Percentiles rank a stretch among this genome's conserved stretches.
These are phyloP conservation scores for Kwoniella pini DNA, from an alignment of 768 basidiomycete genomes.

Conservation along the genomic window DNA sequence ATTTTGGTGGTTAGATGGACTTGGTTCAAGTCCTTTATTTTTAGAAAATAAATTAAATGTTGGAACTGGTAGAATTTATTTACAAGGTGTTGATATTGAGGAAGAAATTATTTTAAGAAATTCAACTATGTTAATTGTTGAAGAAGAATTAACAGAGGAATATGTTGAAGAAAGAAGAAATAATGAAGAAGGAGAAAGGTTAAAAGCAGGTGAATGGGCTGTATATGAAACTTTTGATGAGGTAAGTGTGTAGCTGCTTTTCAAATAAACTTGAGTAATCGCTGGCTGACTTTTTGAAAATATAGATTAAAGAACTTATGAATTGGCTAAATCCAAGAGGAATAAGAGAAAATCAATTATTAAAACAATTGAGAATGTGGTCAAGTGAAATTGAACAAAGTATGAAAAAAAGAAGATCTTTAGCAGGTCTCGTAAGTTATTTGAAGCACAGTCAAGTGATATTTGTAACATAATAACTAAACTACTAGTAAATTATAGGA, in stretches of 20 bases:
- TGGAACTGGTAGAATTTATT: conserved; percentile 83
- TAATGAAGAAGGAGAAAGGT: conserved; percentile 79
- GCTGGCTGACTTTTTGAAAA: neutral
- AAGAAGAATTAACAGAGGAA: conserved; percentile 61
- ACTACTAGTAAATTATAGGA: conserved; percentile 60
- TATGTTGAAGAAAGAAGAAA: conserved; percentile 63
- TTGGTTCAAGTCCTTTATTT: conserved; percentile 74
- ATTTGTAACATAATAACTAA: too few species aligned
- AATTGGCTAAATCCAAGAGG: conserved; percentile 93
- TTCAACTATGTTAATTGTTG: conserved; percentile 13
- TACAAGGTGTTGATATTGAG: conserved; percentile 86
- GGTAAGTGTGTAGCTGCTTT: conserved; percentile 59
- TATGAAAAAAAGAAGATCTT: conserved; percentile 36
- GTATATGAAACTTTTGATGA: conserved; percentile 82
- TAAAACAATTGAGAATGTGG: conserved; percentile 65
- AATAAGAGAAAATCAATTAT: conserved; percentile 75
- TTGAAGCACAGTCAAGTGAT: too few species aligned
- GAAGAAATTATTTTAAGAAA: conserved; percentile 67
- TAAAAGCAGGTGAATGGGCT: conserved; percentile 84
- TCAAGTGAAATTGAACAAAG: conserved; percentile 41
- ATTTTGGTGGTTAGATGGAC: conserved; percentile 98
- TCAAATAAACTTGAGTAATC: too few species aligned
- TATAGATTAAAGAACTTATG: conserved; percentile 76
- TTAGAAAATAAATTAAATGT: conserved; percentile 73
- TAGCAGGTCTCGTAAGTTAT: conserved; percentile 35